These are phyloP conservation scores for Mucor sp. DNA, from an alignment of 371 early-diverging fungal species.

Conservation along the genomic window DNA sequence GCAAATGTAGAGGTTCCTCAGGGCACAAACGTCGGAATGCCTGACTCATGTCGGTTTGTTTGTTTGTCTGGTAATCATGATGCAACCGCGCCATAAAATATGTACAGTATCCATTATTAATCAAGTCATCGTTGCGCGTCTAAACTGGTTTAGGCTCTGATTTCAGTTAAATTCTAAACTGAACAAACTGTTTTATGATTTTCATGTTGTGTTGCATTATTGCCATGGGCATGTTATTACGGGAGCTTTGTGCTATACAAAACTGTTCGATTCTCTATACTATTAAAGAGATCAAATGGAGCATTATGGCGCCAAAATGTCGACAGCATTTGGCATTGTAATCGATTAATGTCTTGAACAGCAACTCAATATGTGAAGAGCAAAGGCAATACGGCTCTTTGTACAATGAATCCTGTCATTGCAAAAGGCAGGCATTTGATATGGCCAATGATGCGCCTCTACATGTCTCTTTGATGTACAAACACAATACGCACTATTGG, in stretches of 20 bases:
- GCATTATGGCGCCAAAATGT: too few relatives aligned
- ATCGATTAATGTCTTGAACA: too few relatives aligned
- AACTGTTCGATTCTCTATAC: too few relatives aligned
- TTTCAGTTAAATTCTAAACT: background rate
- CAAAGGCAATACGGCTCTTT: background rate
- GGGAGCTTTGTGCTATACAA: too few relatives aligned
- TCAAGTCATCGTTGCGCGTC: background rate
- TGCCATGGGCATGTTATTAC: too few relatives aligned
- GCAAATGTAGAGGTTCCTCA: too few relatives aligned
- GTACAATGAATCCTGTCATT: background rate
- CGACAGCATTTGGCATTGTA: too few relatives aligned
- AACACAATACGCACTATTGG: background rate
- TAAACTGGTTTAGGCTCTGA: background rate
- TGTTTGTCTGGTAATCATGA: background rate
- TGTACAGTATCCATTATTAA: background rate
- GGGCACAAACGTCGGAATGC: too few relatives aligned
- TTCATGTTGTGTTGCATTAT: background rate
- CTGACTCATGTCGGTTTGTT: background rate
- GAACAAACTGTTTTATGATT: background rate
- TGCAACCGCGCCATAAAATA: background rate
- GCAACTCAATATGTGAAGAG: too few relatives aligned
- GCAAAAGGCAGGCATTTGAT: background rate
- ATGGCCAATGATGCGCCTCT: background rate
- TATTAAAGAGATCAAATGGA: too few relatives aligned
- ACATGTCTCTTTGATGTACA: background rate